A percentile compares a stretch with the other conserved stretches of the same genome.
phyloP scores from a whole-genome alignment of 1,284 basidiomycete genomes.

The Mycosarcoma mackinlayi region DNA sequence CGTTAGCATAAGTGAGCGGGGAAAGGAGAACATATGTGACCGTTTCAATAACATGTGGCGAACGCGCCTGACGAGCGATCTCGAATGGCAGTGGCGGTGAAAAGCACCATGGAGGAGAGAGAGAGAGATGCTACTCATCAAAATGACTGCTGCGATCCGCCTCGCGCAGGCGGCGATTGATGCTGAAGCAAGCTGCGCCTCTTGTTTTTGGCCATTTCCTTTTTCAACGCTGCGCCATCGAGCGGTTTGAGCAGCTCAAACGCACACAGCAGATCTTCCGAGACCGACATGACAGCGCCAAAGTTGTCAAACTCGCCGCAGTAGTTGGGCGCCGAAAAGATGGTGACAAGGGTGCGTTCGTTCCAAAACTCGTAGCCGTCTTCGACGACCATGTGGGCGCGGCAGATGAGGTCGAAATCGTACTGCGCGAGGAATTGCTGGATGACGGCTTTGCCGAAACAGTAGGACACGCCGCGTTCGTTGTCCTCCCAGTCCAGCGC shows the following conservation, averaged over 20 bases:
- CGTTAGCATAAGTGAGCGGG: neutral
- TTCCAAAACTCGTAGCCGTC: slow-evolving; percentile 99
- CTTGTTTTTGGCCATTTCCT: slow-evolving; percentile 99
- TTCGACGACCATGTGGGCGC: slow-evolving; percentile 99
- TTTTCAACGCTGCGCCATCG: slow-evolving; percentile 92
- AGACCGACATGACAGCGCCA: slow-evolving; percentile 82
- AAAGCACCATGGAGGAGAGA: no score
- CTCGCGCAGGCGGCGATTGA: slow-evolving; percentile 28
- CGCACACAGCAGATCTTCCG: slow-evolving; percentile 95
- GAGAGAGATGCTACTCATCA: neutral
- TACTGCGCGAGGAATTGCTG: slow-evolving; percentile 85
- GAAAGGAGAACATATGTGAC: slow-evolving; percentile 1
- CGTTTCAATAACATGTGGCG: slow-evolving; percentile 1
- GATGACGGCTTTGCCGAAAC: slow-evolving; percentile 97
- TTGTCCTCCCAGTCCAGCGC: slow-evolving; percentile 99
- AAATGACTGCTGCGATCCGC: slow-evolving; percentile 32
- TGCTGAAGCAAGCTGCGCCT: slow-evolving; percentile 77
- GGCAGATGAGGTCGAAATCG: slow-evolving; percentile 99
- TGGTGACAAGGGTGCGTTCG: slow-evolving; percentile 95
- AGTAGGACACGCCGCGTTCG: slow-evolving; percentile 98
- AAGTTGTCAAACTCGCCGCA: slow-evolving; percentile 99
- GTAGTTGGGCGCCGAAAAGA: slow-evolving; percentile 93
- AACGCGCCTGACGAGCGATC: neutral
- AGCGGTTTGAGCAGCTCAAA: slow-evolving; percentile 95
- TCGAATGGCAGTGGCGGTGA: no score